Evolutionary conservation across 495 filamentous ascomycete genomes (phyloP), one percentile per base, ranked within the genome.

Genomic region (Geoglossum glabrum): DNA sequence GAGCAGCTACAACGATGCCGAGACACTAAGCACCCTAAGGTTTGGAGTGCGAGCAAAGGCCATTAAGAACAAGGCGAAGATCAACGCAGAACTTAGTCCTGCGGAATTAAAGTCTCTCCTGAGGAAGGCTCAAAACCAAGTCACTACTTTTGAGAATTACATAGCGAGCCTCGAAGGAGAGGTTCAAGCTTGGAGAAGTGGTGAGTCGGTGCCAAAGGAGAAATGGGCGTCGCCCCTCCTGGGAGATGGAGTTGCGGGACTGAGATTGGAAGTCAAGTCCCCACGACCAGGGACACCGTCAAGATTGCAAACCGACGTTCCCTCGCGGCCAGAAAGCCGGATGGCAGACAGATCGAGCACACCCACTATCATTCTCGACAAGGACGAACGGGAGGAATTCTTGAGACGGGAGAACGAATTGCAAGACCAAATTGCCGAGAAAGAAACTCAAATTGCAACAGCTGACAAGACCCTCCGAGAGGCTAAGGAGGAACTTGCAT

Each of bases 11-110:
- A 98, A 98, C 71, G 92, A 95, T 71, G 82, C 82, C 55, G 92
- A 98, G 74, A 98, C 92, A 0, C 70, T 98, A 52, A 87, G 88
- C 34, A 98, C 92, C 9, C 74, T 98, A 49, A 80, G 90, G 30
- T 98, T 98, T 68, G 92, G 92, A 76, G 90, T 95, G 68, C 77
- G 92, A 63, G 92, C 92, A 43, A 98, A 98, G 76, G 83, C 89
- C 0, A 98, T 98, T 71, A 96, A 98, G 83, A 97, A 98, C 73
- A 97, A 96, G 76, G 92, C 92, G 66, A 97, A 96, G 86, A 83
- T 98, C 74, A 98, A 98, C 68, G 90, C 89, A 45, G 92, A 98
- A 67, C 78, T 97, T 61, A 96, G 90, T 66, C 92, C 92, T 11
- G 80, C 86, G 7, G 93, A 98, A 67, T 76, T 98, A 74, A 97